Evolutionary conservation across 441 rosid species (phyloP).

Genomic region (Euphorbia celastroides): DNA sequence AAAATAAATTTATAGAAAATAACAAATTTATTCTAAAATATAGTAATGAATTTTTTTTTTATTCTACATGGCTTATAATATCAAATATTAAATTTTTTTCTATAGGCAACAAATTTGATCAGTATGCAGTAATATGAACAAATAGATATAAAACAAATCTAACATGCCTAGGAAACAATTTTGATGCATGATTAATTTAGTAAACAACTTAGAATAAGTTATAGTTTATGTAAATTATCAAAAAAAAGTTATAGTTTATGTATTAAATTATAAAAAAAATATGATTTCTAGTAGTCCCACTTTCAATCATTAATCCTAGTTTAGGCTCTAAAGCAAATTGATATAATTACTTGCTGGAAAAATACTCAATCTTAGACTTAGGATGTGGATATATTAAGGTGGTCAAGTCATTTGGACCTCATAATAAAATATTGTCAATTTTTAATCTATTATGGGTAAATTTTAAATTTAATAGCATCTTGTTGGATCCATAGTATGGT

Average conservation of each 20-base stretch:
- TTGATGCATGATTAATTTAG: constrained; percentile 2
- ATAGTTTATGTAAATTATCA: background rate
- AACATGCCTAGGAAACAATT: no score
- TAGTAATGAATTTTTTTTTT: no score
- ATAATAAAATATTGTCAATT: constrained; percentile 3
- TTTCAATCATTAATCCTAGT: background rate
- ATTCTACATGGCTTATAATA: no score
- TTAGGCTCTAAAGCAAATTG: background rate
- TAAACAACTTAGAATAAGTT: background rate
- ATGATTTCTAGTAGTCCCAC: background rate
- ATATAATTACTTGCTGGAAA: background rate
- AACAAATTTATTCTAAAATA: no score
- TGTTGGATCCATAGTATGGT: constrained; percentile 2
- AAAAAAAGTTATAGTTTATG: background rate
- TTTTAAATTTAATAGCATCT: background rate
- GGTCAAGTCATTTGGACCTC: background rate
- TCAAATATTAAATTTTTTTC: no score
- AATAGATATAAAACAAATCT: no score
- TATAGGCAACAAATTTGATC: no score
- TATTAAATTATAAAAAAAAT: background rate
- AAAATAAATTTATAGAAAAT: no score
- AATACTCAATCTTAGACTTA: constrained; percentile 5
- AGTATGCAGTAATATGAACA: no score
- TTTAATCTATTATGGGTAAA: background rate
- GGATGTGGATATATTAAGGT: background rate